Evolutionary conservation across 176 grass and related monocot genomes (phyloP).

Genomic region (Hordeum marinum): DNA sequence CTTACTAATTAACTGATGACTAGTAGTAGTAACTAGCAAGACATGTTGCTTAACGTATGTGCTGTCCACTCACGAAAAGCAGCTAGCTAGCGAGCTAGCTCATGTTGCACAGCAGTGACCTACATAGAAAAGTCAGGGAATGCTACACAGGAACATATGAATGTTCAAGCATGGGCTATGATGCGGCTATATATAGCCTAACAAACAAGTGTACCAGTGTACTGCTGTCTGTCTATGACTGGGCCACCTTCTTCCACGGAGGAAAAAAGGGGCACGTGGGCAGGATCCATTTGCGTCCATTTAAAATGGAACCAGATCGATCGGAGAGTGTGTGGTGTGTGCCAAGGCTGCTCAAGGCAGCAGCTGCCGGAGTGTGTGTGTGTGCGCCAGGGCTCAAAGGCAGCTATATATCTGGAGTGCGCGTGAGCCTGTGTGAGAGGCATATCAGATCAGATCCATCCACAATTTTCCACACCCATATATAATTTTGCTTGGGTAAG

Average conservation of each 20-base stretch:
- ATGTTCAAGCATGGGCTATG: neutral
- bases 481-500: neutral
- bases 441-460: neutral
- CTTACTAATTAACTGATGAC: neutral
- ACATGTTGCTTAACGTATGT: neutral
- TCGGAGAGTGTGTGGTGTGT: neutral
- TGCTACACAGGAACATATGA: neutral
- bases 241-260: constrained; percentile 22
- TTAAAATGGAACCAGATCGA: constrained; percentile 19
- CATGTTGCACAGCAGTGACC: neutral
- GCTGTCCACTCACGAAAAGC: neutral
- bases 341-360: neutral
- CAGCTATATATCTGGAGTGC: neutral
- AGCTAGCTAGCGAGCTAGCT: neutral
- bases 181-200: neutral
- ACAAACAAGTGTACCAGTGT: neutral
- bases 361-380: neutral
- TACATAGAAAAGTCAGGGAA: neutral
- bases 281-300: constrained; percentile 4
- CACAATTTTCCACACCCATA: neutral
- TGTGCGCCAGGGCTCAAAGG: neutral
- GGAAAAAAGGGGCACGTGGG: neutral
- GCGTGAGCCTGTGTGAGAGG: neutral
- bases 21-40: neutral
- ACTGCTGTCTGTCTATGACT: neutral